Evolutionary conservation across 768 basidiomycete species (phyloP), one percentile per base, ranked within the genome.

Genomic region (Clavulina sp.): DNA sequence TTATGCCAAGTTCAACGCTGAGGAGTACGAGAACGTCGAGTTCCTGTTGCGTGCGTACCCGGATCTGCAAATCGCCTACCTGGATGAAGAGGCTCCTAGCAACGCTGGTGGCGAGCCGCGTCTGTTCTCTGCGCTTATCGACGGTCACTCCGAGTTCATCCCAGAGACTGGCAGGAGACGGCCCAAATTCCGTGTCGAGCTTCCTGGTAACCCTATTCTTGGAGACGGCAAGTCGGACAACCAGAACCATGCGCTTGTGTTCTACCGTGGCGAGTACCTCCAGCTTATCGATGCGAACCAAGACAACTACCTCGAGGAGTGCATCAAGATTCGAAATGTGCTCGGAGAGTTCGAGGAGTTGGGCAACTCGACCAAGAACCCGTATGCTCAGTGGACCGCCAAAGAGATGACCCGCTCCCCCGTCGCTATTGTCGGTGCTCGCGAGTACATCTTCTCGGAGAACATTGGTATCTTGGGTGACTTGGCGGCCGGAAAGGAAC

Each of bases 201-300:
- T 97, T 13, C 95, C 95, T 41, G 95, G 95, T 24, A 99, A 99
- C 69, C 95, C 95, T 1, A 99, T 99, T 69, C 76, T 97, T 48
- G 95, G 93, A 54, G 95, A 99, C 62, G 95, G 95, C 54, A 99
- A 99, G 69, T 93, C 89, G 26, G 95, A 99, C 70, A 99, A 99
- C 67, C 95, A 97, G 75, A 97, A 99, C 65, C 95, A 99, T 60
- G 93, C 95, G 28, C 92, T 99, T 65, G 80, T 99, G 66, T 99
- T 97, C 72, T 96, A 97, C 68, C 88, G 95, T 55, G 95, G 95
- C 59, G 95, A 97, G 69, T 99, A 97, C 66, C 72, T 99, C 3
- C 95, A 99, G 69, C 87, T 99, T 56, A 96, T 99, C 64, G 95
- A 99, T 59, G 95, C 95, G 65, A 99, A 99, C 64, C 93, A 99